Evolutionary conservation across 2,329 filamentous ascomycete species (phyloP).

Genomic region (Tolypocladium cylindrosporum): DNA sequence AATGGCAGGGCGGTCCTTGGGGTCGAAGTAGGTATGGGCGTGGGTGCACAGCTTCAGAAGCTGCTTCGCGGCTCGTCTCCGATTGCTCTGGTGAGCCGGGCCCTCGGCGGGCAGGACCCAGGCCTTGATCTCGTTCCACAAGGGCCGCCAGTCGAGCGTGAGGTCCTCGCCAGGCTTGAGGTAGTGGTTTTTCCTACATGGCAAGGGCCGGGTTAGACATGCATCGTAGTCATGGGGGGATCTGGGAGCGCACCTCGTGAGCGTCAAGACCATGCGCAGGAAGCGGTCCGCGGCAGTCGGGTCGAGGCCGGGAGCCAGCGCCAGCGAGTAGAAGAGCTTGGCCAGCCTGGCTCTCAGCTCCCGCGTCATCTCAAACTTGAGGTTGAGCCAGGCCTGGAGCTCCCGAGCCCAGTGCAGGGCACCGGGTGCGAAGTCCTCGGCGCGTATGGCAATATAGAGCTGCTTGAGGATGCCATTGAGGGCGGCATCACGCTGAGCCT

Average conservation of each 20-base stretch:
- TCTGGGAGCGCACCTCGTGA: constrained; percentile 69
- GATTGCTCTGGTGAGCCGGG: constrained; percentile 49
- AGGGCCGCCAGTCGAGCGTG: constrained; percentile 82
- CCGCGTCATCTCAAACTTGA: constrained; percentile 94
- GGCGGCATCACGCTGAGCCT: constrained; percentile 65
- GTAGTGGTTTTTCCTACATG: constrained; percentile 78
- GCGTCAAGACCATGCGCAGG: constrained; percentile 87
- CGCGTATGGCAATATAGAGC: constrained; percentile 82
- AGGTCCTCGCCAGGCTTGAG: constrained; percentile 83
- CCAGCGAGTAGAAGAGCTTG: constrained; percentile 87
- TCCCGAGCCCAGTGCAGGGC: constrained; percentile 96
- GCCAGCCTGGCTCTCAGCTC: constrained; percentile 75
- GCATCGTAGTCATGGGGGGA: background rate
- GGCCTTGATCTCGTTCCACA: constrained; percentile 87
- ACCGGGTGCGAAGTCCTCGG: constrained; percentile 88
- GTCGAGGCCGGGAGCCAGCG: constrained; percentile 83
- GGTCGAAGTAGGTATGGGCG: constrained; percentile 86
- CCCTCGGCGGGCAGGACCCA: constrained; percentile 82
- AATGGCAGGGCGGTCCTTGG: constrained; percentile 72
- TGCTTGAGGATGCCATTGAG: constrained; percentile 84
- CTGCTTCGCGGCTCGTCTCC: constrained; percentile 48
- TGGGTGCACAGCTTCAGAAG: constrained; percentile 86
- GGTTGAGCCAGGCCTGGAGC: constrained; percentile 84
- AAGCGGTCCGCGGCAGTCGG: constrained; percentile 76
- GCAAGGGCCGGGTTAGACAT: background rate